Conservation (phyloP, 176 grass and related monocot species). For the Pontederia crassipes region DNA sequence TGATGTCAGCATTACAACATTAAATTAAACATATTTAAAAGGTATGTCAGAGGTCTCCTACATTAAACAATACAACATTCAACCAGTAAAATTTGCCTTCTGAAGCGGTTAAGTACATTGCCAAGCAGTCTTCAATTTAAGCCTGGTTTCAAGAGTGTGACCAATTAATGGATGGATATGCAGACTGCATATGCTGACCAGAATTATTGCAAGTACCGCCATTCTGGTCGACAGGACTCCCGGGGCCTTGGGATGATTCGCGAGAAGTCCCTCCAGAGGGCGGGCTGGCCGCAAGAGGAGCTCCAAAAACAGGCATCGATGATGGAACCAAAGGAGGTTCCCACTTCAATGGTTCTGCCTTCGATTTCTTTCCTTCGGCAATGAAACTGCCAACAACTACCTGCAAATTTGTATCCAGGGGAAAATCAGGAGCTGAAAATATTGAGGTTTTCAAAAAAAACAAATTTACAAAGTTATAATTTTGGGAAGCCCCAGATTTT, state of each 20-base stretch:
- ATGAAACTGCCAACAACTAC: constrained; percentile 97
- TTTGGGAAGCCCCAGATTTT: not conserved
- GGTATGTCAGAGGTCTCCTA: too few species aligned
- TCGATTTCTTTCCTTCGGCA: constrained; percentile 80
- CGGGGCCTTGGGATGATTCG: constrained; percentile 49
- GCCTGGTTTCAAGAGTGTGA: constrained; percentile 51
- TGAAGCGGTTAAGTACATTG: too few species aligned
- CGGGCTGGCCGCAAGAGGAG: constrained; percentile 43
- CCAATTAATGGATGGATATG: constrained; percentile 54
- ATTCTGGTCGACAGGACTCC: constrained; percentile 59
- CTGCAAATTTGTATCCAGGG: constrained; percentile 23
- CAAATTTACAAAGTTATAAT: not conserved
- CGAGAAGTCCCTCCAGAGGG: constrained; percentile 66
- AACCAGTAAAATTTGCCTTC: too few species aligned
- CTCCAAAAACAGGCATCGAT: constrained; percentile 45
- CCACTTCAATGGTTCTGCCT: constrained; percentile 46
- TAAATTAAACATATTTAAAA: too few species aligned
- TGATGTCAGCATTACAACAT: too few species aligned
- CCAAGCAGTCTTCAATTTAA: too few species aligned
- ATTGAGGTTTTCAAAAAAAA: too few species aligned
- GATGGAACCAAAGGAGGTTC: constrained; percentile 50
- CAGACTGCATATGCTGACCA: constrained; percentile 48
- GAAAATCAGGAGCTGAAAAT: not conserved
- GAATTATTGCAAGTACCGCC: constrained; percentile 48
- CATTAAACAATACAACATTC: too few species aligned